These are phyloP conservation scores for Dactylellina sp. DNA, from an alignment of 2,329 filamentous ascomycete genomes.

Conservation along the genomic window DNA sequence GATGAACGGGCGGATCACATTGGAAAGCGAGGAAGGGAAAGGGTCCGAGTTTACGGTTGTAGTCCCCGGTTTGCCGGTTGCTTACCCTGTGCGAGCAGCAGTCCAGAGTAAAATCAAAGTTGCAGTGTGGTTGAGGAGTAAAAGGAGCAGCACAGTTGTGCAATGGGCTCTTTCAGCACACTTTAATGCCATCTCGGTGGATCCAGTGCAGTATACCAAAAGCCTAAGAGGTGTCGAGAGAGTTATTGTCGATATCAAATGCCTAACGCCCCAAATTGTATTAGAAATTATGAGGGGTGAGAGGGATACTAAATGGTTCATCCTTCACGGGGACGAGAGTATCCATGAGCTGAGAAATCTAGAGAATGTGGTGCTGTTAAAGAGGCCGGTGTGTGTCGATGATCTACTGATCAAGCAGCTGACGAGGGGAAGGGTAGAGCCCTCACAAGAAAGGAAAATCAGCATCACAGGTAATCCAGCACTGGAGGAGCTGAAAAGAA, in stretches of 20 bases:
- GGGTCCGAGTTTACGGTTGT: conserved; percentile 70
- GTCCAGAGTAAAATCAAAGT: conserved; percentile 48
- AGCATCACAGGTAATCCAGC: conserved; percentile 46
- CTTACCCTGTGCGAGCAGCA: conserved; percentile 27
- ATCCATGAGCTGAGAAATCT: conserved; percentile 46
- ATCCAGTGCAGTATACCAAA: conserved; percentile 23
- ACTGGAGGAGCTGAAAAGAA: conserved; percentile 46
- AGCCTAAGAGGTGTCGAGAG: conserved; percentile 40
- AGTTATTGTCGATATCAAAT: conserved; percentile 50
- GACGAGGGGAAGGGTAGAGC: conserved; percentile 36
- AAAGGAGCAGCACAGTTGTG: conserved; percentile 44
- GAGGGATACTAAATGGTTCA: conserved; percentile 42
- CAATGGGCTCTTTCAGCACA: conserved; percentile 52
- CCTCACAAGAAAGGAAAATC: conserved; percentile 19
- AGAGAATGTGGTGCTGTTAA: conserved; percentile 38
- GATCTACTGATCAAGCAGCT: conserved; percentile 46
- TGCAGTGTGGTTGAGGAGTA: conserved; percentile 48
- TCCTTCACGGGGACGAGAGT: conserved; percentile 46
- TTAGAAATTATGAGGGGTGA: conserved; percentile 40
- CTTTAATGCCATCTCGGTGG: conserved; percentile 28
- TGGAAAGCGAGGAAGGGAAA: conserved; percentile 68
- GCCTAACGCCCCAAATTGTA: conserved; percentile 48
- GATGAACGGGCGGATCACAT: conserved; percentile 71
- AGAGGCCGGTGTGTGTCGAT: conserved; percentile 49
- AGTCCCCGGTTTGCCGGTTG: conserved; percentile 34